phyloP scores from a whole-genome alignment of 2,329 filamentous ascomycete genomes.

The Ceratocystis papillata region DNA sequence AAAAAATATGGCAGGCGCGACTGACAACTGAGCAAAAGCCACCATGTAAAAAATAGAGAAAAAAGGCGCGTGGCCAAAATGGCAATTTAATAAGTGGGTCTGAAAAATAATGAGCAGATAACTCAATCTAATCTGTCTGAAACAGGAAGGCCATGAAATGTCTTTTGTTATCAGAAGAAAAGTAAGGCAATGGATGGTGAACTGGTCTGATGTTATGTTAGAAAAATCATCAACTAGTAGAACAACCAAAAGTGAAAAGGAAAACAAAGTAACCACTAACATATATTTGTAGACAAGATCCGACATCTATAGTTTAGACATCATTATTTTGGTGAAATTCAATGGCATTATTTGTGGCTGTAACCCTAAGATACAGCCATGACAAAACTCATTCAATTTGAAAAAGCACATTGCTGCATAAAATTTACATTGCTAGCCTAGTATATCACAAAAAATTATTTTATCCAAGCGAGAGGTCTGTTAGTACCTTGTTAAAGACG shows the following conservation, averaged over 20 bases:
- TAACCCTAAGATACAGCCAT: too few species aligned
- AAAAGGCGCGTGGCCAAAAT: slow-evolving; percentile 15
- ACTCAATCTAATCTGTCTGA: not conserved
- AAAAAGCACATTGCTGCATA: too few species aligned
- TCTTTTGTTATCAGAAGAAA: not conserved
- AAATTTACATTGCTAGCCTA: too few species aligned
- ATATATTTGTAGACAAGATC: not conserved
- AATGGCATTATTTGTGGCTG: too few species aligned
- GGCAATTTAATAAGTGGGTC: not conserved
- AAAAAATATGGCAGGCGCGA: slow-evolving; percentile 4
- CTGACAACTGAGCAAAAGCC: not conserved
- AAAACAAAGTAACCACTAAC: not conserved
- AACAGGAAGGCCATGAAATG: slow-evolving; percentile 1
- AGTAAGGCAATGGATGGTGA: not conserved
- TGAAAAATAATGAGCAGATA: not conserved
- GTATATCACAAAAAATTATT: too few species aligned
- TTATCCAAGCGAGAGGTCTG: too few species aligned
- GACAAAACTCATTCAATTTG: too few species aligned
- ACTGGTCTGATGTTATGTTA: not conserved
- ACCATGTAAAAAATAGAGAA: not conserved
- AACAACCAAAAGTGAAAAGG: not conserved
- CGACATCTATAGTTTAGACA: too few species aligned
- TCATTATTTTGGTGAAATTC: too few species aligned
- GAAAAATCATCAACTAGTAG: not conserved
- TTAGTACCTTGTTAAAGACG: not conserved